Evolutionary conservation across 257 asterid genomes (phyloP), one percentile per base, ranked within the genome.

Genomic region (Nicotiana tabacum): DNA sequence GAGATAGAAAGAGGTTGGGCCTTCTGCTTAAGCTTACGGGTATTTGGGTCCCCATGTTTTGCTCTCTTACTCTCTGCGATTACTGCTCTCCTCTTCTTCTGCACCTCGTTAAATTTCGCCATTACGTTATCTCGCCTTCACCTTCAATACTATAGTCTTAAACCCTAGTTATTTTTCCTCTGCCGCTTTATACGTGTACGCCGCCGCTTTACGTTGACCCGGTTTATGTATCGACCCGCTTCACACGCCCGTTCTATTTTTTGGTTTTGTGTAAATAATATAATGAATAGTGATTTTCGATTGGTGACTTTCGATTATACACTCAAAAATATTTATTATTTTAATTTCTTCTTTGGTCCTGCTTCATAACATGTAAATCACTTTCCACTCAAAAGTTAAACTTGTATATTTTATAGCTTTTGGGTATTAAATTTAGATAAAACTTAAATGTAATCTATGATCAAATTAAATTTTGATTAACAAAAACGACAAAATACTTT

Each of bases 101-200:
- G 97, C 7, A 89, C 90, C 16, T 85, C 97, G 86, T 94, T 94
- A 82, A 92, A 94, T 86, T 85, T 87, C 82, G 95, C 92, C 97
- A 94, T 93, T 15, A 76, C 29, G 39, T 17, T 12, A 21, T 15
- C 51, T n/a, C 11, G 5, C 81, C 76, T 32, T 66, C 68, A 27
- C 79, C 81, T 77, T 10, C 55, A 51, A 62, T 48, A 27, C 64
- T 16, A 9, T 43, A 27, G 29, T 27, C 16, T 76, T 30, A 76
- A 76, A 76, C 80, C 80, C 80, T 76, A 76, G 43, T 48, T 48
- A 0, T 15, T 17, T 70, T 46, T 21, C 13, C 37, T 13, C 3
- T 46, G 79, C 27, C 64, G 3, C 27, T 76, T 76, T 76, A 76
- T 76, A 76, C 62, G 79, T 72, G 21, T 24, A 46, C 18, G n/a